These are phyloP conservation scores for Lecanicillium sp. DNA, from an alignment of 2,329 filamentous ascomycete species.

Conservation along the genomic window DNA sequence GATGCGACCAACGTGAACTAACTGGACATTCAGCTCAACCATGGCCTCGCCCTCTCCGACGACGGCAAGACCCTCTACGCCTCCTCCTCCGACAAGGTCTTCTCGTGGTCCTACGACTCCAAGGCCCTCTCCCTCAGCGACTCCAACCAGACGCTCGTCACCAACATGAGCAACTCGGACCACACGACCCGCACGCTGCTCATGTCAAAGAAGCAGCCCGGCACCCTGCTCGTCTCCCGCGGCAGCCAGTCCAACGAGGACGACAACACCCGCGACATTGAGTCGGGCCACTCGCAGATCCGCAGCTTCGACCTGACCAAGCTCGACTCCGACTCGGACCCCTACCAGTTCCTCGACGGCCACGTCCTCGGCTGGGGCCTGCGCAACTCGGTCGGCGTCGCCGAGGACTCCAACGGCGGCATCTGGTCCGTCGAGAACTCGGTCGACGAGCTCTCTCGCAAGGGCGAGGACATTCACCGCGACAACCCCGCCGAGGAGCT, in stretches of 20 bases:
- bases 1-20: constrained; percentile 4
- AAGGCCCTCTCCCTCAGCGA: constrained; percentile 33
- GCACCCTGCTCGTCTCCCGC: constrained; percentile 55
- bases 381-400: constrained; percentile 64
- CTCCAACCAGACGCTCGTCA: constrained; percentile 44
- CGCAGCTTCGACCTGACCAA: constrained; percentile 44
- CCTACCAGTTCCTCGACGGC: constrained; percentile 41
- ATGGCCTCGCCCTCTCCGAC: constrained; percentile 45
- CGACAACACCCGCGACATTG: constrained; percentile 36
- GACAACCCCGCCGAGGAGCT: constrained; percentile 69
- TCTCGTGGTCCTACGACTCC: constrained; percentile 59
- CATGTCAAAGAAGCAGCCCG: constrained; percentile 45
- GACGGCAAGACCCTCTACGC: constrained; percentile 48
- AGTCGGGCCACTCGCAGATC: constrained; percentile 58
- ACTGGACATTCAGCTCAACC: constrained; percentile 43
- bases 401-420: constrained; percentile 48
- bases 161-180: constrained; percentile 53
- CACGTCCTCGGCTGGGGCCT: constrained; percentile 58
- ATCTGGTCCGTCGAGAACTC: constrained; percentile 63
- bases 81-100: constrained; percentile 52
- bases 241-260: constrained; percentile 61
- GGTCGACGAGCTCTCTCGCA: constrained; percentile 53
- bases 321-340: constrained; percentile 15
- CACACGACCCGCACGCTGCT: constrained; percentile 62
- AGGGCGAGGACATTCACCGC: constrained; percentile 53